Conservation (phyloP, 106 monocot species). For the Dendrobium nobile region DNA sequence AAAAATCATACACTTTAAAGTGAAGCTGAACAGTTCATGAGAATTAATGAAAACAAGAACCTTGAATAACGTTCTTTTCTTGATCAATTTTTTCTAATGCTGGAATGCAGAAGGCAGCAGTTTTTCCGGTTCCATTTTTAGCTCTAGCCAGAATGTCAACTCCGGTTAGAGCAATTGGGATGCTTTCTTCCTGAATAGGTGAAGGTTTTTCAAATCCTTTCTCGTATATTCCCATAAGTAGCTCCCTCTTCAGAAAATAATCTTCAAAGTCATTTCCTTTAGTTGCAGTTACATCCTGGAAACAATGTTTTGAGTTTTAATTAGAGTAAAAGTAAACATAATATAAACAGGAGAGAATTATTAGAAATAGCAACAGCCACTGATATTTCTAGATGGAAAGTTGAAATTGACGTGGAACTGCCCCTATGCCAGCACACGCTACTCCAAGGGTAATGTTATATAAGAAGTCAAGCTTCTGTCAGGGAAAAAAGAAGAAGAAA, state of each 20-base stretch:
- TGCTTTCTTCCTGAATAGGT: slow-evolving; percentile 96
- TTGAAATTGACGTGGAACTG: too few species aligned
- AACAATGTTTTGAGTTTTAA: background rate
- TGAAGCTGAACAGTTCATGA: background rate
- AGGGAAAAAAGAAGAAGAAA: too few species aligned
- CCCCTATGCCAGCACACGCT: too few species aligned
- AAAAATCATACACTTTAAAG: background rate
- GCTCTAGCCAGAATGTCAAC: slow-evolving; percentile 92
- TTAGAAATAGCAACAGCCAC: too few species aligned
- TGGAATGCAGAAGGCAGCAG: slow-evolving; percentile 95
- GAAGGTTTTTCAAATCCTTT: slow-evolving; percentile 94
- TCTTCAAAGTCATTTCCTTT: slow-evolving; percentile 99
- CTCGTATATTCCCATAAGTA: slow-evolving; percentile 96
- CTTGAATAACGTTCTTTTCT: slow-evolving; percentile 84
- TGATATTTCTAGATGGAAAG: too few species aligned
- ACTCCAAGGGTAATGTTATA: too few species aligned
- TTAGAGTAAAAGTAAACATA: too few species aligned
- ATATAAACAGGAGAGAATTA: too few species aligned
- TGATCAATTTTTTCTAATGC: slow-evolving; percentile 93
- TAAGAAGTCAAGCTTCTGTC: too few species aligned
- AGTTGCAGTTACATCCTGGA: slow-evolving; percentile 92
- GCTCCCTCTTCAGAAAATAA: slow-evolving; percentile 87
- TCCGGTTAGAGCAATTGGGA: slow-evolving; percentile 89
- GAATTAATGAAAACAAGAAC: slow-evolving; percentile 17
- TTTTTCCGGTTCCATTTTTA: slow-evolving; percentile 96